These are phyloP conservation scores for Penicillium occitanis DNA, from an alignment of 2,329 filamentous ascomycete species.

Conservation along the genomic window DNA sequence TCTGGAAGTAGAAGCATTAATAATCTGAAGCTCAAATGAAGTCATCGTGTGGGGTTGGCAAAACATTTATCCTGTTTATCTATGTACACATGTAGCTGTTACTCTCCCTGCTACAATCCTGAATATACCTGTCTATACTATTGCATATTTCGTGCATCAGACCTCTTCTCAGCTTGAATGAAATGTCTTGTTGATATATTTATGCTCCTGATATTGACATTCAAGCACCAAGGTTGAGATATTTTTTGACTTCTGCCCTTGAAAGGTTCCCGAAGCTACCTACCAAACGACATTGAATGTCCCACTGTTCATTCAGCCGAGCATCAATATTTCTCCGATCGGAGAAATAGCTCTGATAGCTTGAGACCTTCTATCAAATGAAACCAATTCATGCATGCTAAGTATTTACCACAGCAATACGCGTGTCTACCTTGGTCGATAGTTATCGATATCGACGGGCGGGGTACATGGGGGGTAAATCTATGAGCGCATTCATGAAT, in stretches of 20 bases:
- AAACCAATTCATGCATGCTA: background rate
- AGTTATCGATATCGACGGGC: background rate
- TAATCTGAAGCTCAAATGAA: constrained; percentile 6
- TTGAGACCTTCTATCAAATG: background rate
- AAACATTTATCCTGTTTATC: background rate
- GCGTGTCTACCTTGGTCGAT: background rate
- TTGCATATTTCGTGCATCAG: no score
- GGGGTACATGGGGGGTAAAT: background rate
- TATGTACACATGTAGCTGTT: background rate
- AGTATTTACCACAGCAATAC: background rate
- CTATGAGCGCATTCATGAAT: background rate
- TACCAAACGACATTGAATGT: background rate
- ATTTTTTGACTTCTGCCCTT: no score
- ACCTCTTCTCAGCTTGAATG: no score
- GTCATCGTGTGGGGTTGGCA: constrained; percentile 17
- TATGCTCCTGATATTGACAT: background rate
- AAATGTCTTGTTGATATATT: no score
- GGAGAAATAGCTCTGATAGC: background rate
- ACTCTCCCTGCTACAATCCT: no score
- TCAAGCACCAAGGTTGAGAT: background rate
- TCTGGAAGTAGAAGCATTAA: background rate
- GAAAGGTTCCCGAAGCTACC: background rate
- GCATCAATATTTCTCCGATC: background rate
- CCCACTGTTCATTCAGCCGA: background rate
- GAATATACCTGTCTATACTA: no score